These are phyloP conservation scores for Ilyonectria mors-panacis DNA, from an alignment of 2,329 filamentous ascomycete species.

Conservation along the genomic window DNA sequence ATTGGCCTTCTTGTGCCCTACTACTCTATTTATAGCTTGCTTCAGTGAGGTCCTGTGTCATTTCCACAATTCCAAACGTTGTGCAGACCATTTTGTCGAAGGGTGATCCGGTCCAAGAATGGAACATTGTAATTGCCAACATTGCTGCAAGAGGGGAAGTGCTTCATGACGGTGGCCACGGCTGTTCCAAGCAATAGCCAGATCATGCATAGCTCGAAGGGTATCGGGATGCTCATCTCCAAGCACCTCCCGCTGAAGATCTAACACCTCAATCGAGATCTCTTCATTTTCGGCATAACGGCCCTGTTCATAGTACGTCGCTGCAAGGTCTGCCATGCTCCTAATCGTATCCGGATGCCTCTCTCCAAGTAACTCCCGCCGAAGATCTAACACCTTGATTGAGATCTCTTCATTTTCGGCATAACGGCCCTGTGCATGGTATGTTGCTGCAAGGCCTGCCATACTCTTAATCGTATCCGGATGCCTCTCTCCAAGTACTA, in stretches of 20 bases:
- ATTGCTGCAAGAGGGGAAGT: not conserved
- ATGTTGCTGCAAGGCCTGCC: not conserved
- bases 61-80: not conserved
- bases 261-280: not conserved
- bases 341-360: not conserved
- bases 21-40: too few species aligned
- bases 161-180: not conserved
- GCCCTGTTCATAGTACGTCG: not conserved
- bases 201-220: not conserved
- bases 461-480: not conserved
- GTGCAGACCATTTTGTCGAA: rapidly evolving
- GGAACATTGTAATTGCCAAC: not conserved
- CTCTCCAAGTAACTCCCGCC: not conserved
- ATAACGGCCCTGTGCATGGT: not conserved
- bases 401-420: not conserved
- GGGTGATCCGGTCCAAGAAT: not conserved
- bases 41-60: too few species aligned
- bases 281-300: not conserved
- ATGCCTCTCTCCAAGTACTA: not conserved
- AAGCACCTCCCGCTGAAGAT: not conserved
- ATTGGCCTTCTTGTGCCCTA: too few species aligned
- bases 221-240: not conserved
- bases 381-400: not conserved
- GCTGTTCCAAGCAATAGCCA: not conserved
- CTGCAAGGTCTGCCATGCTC: not conserved